Conservation (phyloP, 2,329 filamentous ascomycete species). For the Endocalyx cinctus region DNA sequence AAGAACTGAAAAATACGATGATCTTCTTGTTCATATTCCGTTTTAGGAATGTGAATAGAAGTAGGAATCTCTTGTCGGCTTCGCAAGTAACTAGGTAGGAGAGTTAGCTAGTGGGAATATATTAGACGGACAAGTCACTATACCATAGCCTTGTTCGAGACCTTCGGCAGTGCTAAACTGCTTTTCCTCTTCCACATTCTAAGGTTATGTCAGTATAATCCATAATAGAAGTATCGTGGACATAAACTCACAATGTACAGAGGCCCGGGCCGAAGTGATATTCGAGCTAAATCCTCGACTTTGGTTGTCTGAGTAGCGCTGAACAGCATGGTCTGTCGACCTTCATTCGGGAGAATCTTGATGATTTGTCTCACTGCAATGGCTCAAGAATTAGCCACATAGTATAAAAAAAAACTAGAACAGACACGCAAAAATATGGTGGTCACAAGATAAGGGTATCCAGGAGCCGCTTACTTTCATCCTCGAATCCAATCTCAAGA, state of each 20-base stretch:
- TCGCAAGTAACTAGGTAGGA: no score
- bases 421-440: no score
- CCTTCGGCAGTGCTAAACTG: constrained; percentile 90
- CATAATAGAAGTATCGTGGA: no score
- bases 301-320: constrained; percentile 98
- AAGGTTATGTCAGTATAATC: no score
- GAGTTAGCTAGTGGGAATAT: no score
- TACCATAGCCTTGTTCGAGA: constrained; percentile 90
- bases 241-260: constrained; percentile 83
- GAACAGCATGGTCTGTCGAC: constrained; percentile 96
- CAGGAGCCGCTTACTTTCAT: no score
- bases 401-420: no score
- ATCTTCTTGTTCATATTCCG: constrained; percentile 93
- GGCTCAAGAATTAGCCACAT: no score
- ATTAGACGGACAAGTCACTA: no score
- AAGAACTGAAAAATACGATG: constrained; percentile 96
- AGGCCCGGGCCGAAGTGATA: constrained; percentile 85
- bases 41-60: constrained; percentile 92
- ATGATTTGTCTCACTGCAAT: constrained; percentile 95
- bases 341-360: constrained; percentile 83
- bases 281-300: constrained; percentile 91
- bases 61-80: constrained; percentile 65
- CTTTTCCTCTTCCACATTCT: constrained; percentile 83
- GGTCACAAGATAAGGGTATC: no score
- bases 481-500: constrained; percentile 95